Evolutionary conservation across 192 early-diverging fungal species (phyloP).

Genomic region (Coemansia sp.): DNA sequence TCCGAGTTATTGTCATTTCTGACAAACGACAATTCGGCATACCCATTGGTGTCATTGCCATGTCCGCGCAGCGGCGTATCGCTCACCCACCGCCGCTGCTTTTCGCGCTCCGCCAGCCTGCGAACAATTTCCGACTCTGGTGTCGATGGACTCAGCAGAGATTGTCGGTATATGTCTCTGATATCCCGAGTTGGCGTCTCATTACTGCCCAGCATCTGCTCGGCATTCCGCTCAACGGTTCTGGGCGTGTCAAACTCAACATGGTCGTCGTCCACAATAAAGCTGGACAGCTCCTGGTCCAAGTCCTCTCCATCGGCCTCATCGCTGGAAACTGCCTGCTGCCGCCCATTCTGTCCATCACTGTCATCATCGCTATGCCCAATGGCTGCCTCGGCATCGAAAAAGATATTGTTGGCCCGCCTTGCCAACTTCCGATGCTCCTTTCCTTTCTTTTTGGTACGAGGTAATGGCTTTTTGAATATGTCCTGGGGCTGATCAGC

Average conservation of each 20-base stretch:
- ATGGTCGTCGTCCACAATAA: constrained; percentile 44
- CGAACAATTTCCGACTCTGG: constrained; percentile 39
- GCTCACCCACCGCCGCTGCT: constrained; percentile 45
- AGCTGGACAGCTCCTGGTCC: constrained; percentile 47
- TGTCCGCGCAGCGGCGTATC: constrained; percentile 30
- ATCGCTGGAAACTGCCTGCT: constrained; percentile 17
- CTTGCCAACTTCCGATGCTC: constrained; percentile 11
- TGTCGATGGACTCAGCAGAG: constrained; percentile 26
- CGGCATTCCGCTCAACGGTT: neutral
- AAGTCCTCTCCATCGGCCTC: constrained; percentile 36
- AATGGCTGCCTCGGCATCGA: constrained; percentile 41
- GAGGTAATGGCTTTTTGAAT: neutral
- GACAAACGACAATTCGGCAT: neutral
- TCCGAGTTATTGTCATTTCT: neutral
- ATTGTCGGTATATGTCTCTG: constrained; percentile 42
- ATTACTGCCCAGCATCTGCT: neutral
- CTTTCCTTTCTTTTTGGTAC: constrained; percentile 7
- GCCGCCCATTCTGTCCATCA: neutral
- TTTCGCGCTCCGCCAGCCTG: constrained; percentile 45
- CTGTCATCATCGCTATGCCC: constrained; percentile 35
- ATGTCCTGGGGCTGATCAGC: neutral
- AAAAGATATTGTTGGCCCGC: constrained; percentile 23
- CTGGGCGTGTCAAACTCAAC: constrained; percentile 38
- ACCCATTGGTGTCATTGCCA: constrained; percentile 3
- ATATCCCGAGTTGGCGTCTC: constrained; percentile 20